phyloP scores from a whole-genome alignment of 2,329 filamentous ascomycete species.

The Exophiala sp. region DNA sequence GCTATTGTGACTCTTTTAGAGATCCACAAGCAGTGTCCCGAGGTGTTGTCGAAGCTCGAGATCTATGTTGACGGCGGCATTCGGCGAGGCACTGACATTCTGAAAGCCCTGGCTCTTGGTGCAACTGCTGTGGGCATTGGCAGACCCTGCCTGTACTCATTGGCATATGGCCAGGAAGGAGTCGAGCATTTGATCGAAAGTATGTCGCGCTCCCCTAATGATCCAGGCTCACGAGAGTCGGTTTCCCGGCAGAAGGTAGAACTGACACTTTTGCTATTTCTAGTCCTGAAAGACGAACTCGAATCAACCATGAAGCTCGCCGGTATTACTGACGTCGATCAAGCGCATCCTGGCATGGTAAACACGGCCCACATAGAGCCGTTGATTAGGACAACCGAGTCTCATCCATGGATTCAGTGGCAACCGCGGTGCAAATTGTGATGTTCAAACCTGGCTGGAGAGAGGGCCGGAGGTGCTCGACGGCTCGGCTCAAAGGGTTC shows the following conservation, averaged over 20 bases:
- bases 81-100: conserved; percentile 51
- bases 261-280: no score
- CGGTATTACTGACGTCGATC: conserved; percentile 58
- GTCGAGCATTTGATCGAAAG: conserved; percentile 53
- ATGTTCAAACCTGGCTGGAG: background rate
- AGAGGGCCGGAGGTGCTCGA: no score
- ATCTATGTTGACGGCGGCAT: conserved; percentile 54
- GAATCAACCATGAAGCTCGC: conserved; percentile 64
- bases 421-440: background rate
- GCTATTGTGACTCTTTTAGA: conserved; percentile 51
- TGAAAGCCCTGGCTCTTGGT: conserved; percentile 53
- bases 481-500: no score
- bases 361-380: conserved; percentile 41
- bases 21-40: conserved; percentile 51
- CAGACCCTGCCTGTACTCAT: conserved; percentile 51
- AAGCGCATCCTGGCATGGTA: conserved; percentile 59
- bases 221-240: no score
- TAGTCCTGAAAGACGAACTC: conserved; percentile 55
- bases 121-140: conserved; percentile 54
- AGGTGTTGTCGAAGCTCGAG: conserved; percentile 39
- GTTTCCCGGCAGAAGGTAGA: no score
- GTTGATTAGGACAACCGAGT: background rate
- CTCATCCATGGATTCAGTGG: background rate
- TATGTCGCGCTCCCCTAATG: background rate
- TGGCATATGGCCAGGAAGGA: conserved; percentile 53